These are phyloP conservation scores for Strobilomyces confusus DNA, from an alignment of 768 basidiomycete genomes.

Conservation along the genomic window DNA sequence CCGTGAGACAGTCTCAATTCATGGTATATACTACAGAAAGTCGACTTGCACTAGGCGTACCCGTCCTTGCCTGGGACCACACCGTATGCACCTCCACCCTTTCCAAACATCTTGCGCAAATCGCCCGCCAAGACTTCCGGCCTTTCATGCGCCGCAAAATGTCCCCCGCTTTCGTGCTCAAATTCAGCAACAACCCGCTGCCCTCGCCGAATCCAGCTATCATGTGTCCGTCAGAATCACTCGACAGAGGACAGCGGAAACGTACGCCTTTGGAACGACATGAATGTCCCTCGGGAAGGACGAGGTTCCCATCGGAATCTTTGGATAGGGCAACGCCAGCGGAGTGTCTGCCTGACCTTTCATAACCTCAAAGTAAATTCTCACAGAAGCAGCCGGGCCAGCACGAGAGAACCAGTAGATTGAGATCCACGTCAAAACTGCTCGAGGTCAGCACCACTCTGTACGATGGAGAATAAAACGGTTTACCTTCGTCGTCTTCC, in stretches of 20 bases:
- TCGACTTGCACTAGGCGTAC: constrained; percentile 23
- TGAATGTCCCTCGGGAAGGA: constrained; percentile 48
- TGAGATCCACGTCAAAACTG: constrained; percentile 57
- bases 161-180: constrained; percentile 49
- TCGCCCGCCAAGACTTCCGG: constrained; percentile 48
- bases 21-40: background rate
- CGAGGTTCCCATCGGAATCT: constrained; percentile 30
- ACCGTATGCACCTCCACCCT: constrained; percentile 44
- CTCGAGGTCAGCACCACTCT: background rate
- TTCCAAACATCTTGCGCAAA: constrained; percentile 54
- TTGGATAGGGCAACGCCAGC: background rate
- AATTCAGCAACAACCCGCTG: constrained; percentile 44
- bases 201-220: constrained; percentile 40
- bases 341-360: constrained; percentile 11
- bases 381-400: constrained; percentile 51
- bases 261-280: constrained; percentile 22
- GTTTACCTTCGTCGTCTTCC: constrained; percentile 34
- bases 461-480: background rate
- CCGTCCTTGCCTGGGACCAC: constrained; percentile 45
- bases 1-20: no score
- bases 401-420: constrained; percentile 57
- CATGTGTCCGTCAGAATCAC: background rate
- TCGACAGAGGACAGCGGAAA: background rate
- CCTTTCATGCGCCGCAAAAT: constrained; percentile 53
- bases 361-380: constrained; percentile 55